A percentile compares a stretch with the other conserved stretches of the same genome.
These are phyloP conservation scores for Mycena indigotica DNA, from an alignment of 768 basidiomycete species.

Conservation along the genomic window DNA sequence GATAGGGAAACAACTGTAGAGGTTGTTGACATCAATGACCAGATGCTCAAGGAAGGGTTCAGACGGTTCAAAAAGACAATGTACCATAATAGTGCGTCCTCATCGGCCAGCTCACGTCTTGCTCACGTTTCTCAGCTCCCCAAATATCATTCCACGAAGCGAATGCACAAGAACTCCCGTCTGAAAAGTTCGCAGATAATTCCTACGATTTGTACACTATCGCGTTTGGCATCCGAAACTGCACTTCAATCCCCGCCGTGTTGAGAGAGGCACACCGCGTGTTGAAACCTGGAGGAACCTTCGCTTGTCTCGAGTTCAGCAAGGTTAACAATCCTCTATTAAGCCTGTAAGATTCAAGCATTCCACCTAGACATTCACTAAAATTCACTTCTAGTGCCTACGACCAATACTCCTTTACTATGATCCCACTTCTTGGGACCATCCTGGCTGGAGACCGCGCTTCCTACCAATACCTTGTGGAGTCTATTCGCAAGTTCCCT, in stretches of 20 bases:
- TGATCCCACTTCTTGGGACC: conserved; percentile 95
- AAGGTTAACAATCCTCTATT: conserved; percentile 87
- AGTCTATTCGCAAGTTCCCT: conserved; percentile 95
- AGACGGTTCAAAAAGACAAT: conserved; percentile 94
- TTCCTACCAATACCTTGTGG: conserved; percentile 97
- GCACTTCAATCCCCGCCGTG: conserved; percentile 88
- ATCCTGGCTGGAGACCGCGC: conserved; percentile 93
- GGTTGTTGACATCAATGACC: conserved; percentile 90
- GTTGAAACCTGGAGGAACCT: conserved; percentile 92
- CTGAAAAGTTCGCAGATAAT: conserved; percentile 70
- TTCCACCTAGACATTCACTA: conserved; percentile 4
- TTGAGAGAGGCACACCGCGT: conserved; percentile 90
- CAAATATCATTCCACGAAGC: conserved; percentile 92
- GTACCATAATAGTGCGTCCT: conserved; percentile 88
- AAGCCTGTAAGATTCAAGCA: conserved; percentile 64
- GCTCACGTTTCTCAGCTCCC: conserved; percentile 57
- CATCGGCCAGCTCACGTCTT: not conserved
- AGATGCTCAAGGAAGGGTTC: conserved; percentile 93
- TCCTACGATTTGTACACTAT: conserved; percentile 97
- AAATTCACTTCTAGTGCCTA: conserved; percentile 62
- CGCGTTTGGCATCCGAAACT: conserved; percentile 97
- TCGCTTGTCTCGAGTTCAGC: conserved; percentile 96
- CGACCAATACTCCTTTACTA: conserved; percentile 92
- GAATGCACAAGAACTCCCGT: conserved; percentile 82
- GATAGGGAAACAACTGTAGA: conserved; percentile 89